phyloP scores from a whole-genome alignment of 2,329 filamentous ascomycete species.

The Chrysoporthe austroafricana region DNA sequence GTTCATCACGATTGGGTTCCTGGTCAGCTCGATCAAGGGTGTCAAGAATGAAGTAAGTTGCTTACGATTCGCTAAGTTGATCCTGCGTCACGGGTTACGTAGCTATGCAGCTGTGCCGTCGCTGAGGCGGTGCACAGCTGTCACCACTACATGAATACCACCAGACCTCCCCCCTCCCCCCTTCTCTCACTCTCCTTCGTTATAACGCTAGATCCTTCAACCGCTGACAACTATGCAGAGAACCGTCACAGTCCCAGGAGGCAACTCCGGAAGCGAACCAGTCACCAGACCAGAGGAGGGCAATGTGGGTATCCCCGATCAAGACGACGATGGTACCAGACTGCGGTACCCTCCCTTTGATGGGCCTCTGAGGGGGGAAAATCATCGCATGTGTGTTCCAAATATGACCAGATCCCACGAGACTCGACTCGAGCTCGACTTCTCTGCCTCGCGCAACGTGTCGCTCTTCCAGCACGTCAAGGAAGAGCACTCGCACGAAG shows the following conservation, averaged over 20 bases:
- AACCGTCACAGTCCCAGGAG: conserved; percentile 17
- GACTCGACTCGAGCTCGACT: conserved; percentile 40
- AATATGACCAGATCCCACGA: conserved; percentile 35
- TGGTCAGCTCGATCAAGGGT: conserved; percentile 36
- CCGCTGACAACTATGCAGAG: conserved; percentile 22
- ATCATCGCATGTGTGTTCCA: conserved; percentile 31
- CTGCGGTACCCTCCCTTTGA: conserved; percentile 36
- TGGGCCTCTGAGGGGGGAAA: conserved; percentile 31
- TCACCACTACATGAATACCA: background rate
- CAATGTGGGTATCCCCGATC: conserved; percentile 21
- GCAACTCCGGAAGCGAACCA: conserved; percentile 9
- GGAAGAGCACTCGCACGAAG: conserved; percentile 31
- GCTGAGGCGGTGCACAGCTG: background rate
- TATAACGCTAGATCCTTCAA: background rate
- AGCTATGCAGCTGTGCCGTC: background rate
- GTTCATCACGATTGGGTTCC: conserved; percentile 37
- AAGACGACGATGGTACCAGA: conserved; percentile 30
- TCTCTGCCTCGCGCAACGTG: conserved; percentile 42
- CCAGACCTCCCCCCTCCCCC: no score
- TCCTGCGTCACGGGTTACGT: background rate
- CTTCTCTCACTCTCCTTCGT: no score
- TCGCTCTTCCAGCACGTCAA: conserved; percentile 45
- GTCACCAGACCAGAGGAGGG: conserved; percentile 11
- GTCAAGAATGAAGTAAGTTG: conserved; percentile 35
- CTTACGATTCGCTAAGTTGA: background rate